These are phyloP conservation scores for Gentiana macrophylla DNA, from an alignment of 257 asterid species.

Conservation along the genomic window DNA sequence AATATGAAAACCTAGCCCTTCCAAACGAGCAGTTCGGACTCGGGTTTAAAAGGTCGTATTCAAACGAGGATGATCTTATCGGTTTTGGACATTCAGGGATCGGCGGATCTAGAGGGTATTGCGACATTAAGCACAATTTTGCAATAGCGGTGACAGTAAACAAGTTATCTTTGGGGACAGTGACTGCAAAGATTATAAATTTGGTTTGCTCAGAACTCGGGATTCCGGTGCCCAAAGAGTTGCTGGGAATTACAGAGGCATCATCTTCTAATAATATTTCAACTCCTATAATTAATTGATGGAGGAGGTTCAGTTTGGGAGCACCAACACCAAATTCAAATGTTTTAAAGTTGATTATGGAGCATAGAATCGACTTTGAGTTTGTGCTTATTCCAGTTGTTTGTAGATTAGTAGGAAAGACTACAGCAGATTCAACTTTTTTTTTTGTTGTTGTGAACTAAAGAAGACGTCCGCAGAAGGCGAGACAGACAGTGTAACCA, in stretches of 20 bases:
- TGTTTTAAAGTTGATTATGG: background rate
- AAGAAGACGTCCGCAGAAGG: too few species aligned
- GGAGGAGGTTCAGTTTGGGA: background rate
- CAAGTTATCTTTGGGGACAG: conserved; percentile 74
- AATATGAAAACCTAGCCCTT: conserved; percentile 48
- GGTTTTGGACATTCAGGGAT: conserved; percentile 96
- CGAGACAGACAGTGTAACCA: too few species aligned
- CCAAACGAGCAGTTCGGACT: conserved; percentile 71
- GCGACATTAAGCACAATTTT: conserved; percentile 60
- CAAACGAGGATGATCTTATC: conserved; percentile 47
- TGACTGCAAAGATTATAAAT: conserved; percentile 66
- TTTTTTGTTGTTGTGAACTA: too few species aligned
- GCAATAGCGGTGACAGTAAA: conserved; percentile 73
- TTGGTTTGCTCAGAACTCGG: conserved; percentile 77
- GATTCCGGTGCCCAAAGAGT: conserved; percentile 68
- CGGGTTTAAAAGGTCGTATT: conserved; percentile 65
- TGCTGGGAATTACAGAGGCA: conserved; percentile 45
- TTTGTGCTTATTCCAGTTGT: too few species aligned
- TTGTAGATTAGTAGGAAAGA: too few species aligned
- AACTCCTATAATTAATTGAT: conserved; percentile 59
- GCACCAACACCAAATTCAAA: too few species aligned
- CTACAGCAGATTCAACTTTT: too few species aligned
- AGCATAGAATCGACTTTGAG: too few species aligned
- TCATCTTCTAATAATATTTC: conserved; percentile 24
- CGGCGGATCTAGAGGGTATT: conserved; percentile 88